phyloP scores from a whole-genome alignment of 2,329 filamentous ascomycete genomes.

The Aspergillus floridensis region DNA sequence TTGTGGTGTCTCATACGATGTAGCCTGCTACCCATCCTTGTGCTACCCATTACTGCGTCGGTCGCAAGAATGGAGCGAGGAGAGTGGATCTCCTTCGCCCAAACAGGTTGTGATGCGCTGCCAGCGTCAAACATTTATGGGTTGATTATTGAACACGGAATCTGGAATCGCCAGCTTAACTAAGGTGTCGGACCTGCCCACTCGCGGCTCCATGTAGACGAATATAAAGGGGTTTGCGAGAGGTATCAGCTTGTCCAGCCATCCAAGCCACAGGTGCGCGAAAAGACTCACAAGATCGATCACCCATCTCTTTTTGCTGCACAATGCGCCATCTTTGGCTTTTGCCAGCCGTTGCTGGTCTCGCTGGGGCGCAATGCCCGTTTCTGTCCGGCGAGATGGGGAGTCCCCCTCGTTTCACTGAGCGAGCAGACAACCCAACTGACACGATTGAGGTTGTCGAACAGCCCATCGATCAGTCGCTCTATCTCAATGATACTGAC shows the following conservation, averaged over 20 bases:
- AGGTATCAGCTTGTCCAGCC: neutral
- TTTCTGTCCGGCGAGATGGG: slow-evolving; percentile 3
- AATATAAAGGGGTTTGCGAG: neutral
- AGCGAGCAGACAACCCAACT: neutral
- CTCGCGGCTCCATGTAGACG: neutral
- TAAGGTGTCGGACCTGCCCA: neutral
- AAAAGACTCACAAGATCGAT: too few relatives aligned
- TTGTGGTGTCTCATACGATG: neutral
- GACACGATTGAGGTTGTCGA: slow-evolving; percentile 31
- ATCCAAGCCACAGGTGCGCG: too few relatives aligned
- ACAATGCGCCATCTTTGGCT: slow-evolving; percentile 4
- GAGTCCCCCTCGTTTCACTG: neutral
- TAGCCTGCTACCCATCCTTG: neutral
- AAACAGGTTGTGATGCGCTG: neutral
- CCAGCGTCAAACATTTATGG: neutral
- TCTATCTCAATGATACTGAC: slow-evolving; percentile 51
- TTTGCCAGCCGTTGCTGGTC: slow-evolving; percentile 1
- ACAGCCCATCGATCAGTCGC: slow-evolving; percentile 42
- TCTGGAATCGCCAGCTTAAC: slow-evolving; percentile 3
- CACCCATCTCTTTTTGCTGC: neutral
- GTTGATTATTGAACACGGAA: neutral
- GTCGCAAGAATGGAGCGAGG: neutral
- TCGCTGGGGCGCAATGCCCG: slow-evolving; percentile 4
- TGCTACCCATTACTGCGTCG: neutral
- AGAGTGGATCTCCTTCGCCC: neutral